Evolutionary conservation across 23 red algal genomes (phyloP), one percentile per base, ranked within the genome.

Genomic region (Gracilaria caudata): DNA sequence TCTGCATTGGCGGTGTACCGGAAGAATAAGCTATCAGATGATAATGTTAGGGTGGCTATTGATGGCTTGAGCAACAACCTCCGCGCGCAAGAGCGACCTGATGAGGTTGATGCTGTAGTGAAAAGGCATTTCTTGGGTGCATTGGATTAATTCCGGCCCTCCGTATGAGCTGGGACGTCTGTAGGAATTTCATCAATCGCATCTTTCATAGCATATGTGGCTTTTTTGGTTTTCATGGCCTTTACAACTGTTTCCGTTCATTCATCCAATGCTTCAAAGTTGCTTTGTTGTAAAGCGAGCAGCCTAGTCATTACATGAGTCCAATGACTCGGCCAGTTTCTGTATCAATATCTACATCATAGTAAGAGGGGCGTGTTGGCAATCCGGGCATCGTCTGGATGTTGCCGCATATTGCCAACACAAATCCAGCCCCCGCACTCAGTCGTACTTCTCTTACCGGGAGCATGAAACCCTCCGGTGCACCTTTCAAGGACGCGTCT

Each of bases 301-400:
- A 16, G 47, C 26, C 20, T 35, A 3, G 33, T 30, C 1, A 49
- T 84, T 77, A 98, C 54, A 93, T 94, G 3, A 98, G 83, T 29
- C 95, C 95, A 30, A 94, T 77, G 54, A 98, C 83, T 43, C 64
- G 65, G 6, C 95, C 95, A 12, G 80, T 91, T 59, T 94, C 84
- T 30, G 68, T 45, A 81, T 99, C 97, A 36, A 99, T 55, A 25
- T 99, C 97, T 24, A 99, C 94, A 60, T 99, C 92, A 49, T 99
- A 99, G 78, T 88, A 99, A 6, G 90, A 84, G 1, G 97, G 97
- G 43, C 90, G 58, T n/a, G 97, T 99, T 4, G 97, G 97, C 45
- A 99, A 81, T 54, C 97, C 97, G 17, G 97, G 97, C 76, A 99
- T 99, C 9, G 97, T 99, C 64, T 94, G 97, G 55, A 99, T 95